Conservation (phyloP, 2,329 filamentous ascomycete genomes). For the Neophaeococcomyces mojaviensis region DNA sequence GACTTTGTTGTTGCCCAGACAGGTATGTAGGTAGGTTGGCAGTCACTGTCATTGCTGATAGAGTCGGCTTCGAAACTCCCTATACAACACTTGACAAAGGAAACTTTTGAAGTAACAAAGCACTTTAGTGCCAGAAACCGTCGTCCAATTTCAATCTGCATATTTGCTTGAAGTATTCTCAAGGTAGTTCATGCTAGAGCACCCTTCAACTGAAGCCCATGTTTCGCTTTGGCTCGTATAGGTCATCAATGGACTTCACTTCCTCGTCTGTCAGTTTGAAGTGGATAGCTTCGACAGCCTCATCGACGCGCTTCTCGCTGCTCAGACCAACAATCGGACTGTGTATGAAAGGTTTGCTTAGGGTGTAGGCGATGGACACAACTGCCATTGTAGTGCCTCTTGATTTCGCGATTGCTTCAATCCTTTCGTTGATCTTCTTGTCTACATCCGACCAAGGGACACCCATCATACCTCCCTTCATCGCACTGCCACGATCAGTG, state of each 20-base stretch:
- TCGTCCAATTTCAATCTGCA: too few relatives aligned
- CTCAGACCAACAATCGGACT: conserved; percentile 28
- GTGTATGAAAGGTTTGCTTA: conserved; percentile 25
- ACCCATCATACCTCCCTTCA: conserved; percentile 16
- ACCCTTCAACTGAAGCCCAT: neutral
- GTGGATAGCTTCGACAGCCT: conserved; percentile 43
- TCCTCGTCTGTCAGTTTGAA: conserved; percentile 53
- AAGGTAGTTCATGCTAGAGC: neutral
- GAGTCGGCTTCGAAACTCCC: too few relatives aligned
- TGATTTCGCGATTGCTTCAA: conserved; percentile 39
- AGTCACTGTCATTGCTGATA: too few relatives aligned
- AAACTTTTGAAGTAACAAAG: too few relatives aligned
- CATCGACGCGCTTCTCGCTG: conserved; percentile 50
- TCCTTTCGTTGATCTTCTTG: conserved; percentile 35
- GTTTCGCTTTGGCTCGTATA: conserved; percentile 19
- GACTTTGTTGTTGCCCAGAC: too few relatives aligned
- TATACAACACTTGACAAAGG: too few relatives aligned
- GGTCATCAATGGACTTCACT: conserved; percentile 45
- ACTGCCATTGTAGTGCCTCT: conserved; percentile 28
- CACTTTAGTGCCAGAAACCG: too few relatives aligned
- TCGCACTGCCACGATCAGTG: conserved; percentile 18
- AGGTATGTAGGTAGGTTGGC: too few relatives aligned
- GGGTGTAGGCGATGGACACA: conserved; percentile 29
- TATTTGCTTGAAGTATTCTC: too few relatives aligned
- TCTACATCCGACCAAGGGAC: conserved; percentile 26